These are phyloP conservation scores for Ceraceosorus guamensis DNA, from an alignment of 1,284 basidiomycete genomes.

Conservation along the genomic window DNA sequence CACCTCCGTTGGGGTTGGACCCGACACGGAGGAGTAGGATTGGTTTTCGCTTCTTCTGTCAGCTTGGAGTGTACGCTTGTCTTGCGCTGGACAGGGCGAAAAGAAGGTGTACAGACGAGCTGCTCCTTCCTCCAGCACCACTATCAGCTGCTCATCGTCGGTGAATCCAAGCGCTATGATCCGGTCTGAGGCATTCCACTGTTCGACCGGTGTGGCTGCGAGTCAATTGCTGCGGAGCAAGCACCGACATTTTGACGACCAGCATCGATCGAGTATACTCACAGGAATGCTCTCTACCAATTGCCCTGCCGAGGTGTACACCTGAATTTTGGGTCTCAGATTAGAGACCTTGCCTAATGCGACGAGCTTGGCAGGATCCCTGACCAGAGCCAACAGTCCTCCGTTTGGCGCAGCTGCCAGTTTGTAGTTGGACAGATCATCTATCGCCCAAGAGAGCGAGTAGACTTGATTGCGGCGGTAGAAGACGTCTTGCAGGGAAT, in stretches of 20 bases:
- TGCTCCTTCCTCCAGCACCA: slow-evolving; percentile 83
- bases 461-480: slow-evolving; percentile 71
- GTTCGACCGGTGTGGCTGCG: neutral
- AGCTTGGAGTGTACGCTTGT: slow-evolving; percentile 2
- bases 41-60: slow-evolving; percentile 1
- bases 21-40: slow-evolving; percentile 3
- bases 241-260: slow-evolving; percentile 13
- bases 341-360: slow-evolving; percentile 62
- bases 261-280: slow-evolving; percentile 1
- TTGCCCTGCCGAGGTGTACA: slow-evolving; percentile 53
- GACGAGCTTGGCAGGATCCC: slow-evolving; percentile 74
- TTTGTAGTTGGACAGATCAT: slow-evolving; percentile 71
- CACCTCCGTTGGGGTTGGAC: slow-evolving; percentile 19
- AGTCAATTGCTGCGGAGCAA: too few relatives aligned
- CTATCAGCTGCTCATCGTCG: slow-evolving; percentile 66
- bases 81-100: slow-evolving; percentile 19
- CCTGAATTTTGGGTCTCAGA: slow-evolving; percentile 59
- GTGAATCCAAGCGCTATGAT: slow-evolving; percentile 80
- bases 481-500: slow-evolving; percentile 43
- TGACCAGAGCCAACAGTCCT: slow-evolving; percentile 81
- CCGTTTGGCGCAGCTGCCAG: slow-evolving; percentile 75
- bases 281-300: slow-evolving; percentile 50
- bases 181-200: slow-evolving; percentile 70
- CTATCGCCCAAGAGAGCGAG: slow-evolving; percentile 64
- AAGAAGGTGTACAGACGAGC: slow-evolving; percentile 80